Evolutionary conservation across 2,329 filamentous ascomycete genomes (phyloP).

Genomic region (Thielaviopsis euricoi): DNA sequence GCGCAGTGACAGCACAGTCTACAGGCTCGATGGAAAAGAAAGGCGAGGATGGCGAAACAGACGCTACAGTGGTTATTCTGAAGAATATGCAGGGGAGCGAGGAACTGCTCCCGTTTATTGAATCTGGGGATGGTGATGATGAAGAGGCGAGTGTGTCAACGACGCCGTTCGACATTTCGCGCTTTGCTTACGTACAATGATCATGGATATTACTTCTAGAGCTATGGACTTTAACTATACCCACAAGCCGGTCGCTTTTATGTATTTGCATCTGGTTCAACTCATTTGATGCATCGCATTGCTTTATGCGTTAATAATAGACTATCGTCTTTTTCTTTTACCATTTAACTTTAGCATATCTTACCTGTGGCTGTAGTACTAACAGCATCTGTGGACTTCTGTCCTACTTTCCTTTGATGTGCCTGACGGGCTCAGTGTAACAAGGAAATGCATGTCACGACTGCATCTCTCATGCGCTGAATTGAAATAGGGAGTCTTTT

Average conservation of each 20-base stretch:
- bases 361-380: too few species aligned
- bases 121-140: constrained; percentile 27
- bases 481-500: too few species aligned
- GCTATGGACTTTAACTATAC: not conserved
- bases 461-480: too few species aligned
- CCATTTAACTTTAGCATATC: too few species aligned
- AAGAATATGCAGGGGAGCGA: constrained; percentile 29
- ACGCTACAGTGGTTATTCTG: not conserved
- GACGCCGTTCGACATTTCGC: constrained; percentile 4
- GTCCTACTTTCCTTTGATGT: too few species aligned
- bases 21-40: constrained; percentile 24
- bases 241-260: not conserved
- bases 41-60: constrained; percentile 22
- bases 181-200: constrained; percentile 1
- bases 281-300: too few species aligned
- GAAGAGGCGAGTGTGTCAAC: constrained; percentile 5
- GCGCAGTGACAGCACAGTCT: not conserved
- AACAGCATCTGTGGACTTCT: too few species aligned
- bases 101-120: constrained; percentile 38
- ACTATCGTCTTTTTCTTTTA: too few species aligned
- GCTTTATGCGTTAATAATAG: too few species aligned
- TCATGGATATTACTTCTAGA: not conserved
- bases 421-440: too few species aligned
- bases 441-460: too few species aligned
- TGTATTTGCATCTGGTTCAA: not conserved